Conservation (phyloP, 345 rosid species). For the Populus nigra region DNA sequence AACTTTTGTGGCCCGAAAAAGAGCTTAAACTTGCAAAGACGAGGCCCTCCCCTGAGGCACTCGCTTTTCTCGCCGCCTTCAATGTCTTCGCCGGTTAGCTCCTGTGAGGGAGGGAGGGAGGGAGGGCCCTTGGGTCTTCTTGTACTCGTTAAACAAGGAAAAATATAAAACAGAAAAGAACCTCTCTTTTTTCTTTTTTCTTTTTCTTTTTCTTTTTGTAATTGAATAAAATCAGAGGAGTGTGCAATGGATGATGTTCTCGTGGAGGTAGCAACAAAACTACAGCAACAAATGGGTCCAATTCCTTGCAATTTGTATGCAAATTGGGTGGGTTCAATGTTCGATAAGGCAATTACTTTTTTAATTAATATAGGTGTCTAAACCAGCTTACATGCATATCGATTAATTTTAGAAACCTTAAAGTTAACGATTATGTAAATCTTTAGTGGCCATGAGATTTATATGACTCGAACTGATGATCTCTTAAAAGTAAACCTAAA, state of each 20-base stretch:
- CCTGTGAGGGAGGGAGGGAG: too few species aligned
- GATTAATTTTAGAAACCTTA: rapidly evolving
- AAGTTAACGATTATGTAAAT: too few species aligned
- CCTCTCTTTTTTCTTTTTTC: too few species aligned
- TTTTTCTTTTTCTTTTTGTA: not conserved
- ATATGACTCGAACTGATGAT: too few species aligned
- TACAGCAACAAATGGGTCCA: too few species aligned
- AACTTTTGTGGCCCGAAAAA: not conserved
- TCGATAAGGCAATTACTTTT: not conserved
- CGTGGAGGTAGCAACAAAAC: too few species aligned
- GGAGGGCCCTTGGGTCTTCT: too few species aligned
- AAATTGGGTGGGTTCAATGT: not conserved
- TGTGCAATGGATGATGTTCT: too few species aligned
- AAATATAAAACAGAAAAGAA: too few species aligned
- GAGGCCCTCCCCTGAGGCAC: not conserved
- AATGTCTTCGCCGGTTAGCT: slow-evolving; percentile 26
- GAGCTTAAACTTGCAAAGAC: not conserved
- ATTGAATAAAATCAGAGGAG: not conserved
- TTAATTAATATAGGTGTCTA: too few species aligned
- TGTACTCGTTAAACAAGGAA: too few species aligned
- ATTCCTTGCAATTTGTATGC: not conserved
- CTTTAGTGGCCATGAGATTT: rapidly evolving
- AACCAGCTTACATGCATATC: rapidly evolving
- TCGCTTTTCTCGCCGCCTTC: slow-evolving; percentile 58
- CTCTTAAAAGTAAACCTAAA: too few species aligned